Evolutionary conservation across 768 basidiomycete species (phyloP).

Genomic region (Amanita rubescens): DNA sequence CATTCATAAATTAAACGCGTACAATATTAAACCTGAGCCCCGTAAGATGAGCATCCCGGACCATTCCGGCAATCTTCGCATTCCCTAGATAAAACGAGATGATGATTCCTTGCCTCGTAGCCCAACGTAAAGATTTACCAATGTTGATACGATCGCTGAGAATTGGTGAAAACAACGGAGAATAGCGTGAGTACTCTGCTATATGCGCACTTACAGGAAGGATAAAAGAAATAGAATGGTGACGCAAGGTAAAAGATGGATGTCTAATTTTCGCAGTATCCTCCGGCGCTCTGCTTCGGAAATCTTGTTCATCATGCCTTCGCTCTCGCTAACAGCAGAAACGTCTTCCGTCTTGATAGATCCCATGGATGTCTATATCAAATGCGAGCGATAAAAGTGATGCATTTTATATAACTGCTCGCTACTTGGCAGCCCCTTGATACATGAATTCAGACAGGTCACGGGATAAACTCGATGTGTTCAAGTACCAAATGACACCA

Average conservation of each 20-base stretch:
- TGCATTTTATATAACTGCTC: no score
- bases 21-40: conserved; percentile 21
- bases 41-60: conserved; percentile 16
- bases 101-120: not conserved
- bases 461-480: no score
- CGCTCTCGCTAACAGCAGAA: no score
- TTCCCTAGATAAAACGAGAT: conserved; percentile 11
- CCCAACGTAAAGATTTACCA: conserved; percentile 10
- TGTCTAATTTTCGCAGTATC: conserved; percentile 35
- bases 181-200: not conserved
- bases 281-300: conserved; percentile 14
- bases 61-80: conserved; percentile 21
- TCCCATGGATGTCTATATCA: not conserved
- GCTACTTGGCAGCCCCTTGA: no score
- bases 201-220: conserved; percentile 30
- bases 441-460: no score
- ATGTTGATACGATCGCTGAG: conserved; percentile 20
- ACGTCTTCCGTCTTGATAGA: no score
- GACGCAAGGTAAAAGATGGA: conserved; percentile 36
- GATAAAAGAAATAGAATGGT: conserved; percentile 38
- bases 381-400: not conserved
- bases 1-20: not conserved
- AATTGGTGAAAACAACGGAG: not conserved
- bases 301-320: no score
- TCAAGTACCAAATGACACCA: no score